phyloP scores from a whole-genome alignment of 208 protist genomes.

The Leishmania turanica region DNA sequence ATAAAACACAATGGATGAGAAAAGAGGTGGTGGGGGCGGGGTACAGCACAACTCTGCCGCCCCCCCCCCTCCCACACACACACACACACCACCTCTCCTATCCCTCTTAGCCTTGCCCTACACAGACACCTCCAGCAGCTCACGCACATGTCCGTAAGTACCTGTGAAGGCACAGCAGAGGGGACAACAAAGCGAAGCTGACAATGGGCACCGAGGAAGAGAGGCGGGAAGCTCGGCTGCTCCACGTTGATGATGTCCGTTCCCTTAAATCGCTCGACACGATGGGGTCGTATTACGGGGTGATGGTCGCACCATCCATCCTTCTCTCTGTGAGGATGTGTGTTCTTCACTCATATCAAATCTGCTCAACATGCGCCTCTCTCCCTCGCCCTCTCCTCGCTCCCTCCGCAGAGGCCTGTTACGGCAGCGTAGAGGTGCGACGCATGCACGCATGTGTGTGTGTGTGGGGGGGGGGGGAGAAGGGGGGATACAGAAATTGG shows the following conservation, averaged over 20 bases:
- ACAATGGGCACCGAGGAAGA: background rate
- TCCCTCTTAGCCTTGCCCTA: background rate
- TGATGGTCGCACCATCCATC: background rate
- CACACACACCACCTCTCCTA: too few species aligned
- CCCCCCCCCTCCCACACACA: too few species aligned
- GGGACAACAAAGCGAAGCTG: background rate
- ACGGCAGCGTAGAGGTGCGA: background rate
- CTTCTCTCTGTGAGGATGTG: background rate
- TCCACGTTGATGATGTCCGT: background rate
- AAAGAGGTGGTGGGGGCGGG: too few species aligned
- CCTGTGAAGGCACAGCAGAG: background rate
- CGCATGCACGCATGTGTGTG: background rate
- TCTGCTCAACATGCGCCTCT: background rate
- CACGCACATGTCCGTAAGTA: background rate
- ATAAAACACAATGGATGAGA: background rate
- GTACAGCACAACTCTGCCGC: background rate
- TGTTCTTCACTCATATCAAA: background rate
- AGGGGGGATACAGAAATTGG: background rate
- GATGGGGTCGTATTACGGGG: slow-evolving; percentile 2
- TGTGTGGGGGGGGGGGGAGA: background rate
- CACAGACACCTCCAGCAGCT: background rate
- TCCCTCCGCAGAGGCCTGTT: background rate
- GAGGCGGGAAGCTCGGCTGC: background rate
- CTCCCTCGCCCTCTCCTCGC: background rate
- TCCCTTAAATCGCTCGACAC: background rate